Evolutionary conservation across 768 basidiomycete species (phyloP), one percentile per base, ranked within the genome.

Genomic region (Trametes maxima): DNA sequence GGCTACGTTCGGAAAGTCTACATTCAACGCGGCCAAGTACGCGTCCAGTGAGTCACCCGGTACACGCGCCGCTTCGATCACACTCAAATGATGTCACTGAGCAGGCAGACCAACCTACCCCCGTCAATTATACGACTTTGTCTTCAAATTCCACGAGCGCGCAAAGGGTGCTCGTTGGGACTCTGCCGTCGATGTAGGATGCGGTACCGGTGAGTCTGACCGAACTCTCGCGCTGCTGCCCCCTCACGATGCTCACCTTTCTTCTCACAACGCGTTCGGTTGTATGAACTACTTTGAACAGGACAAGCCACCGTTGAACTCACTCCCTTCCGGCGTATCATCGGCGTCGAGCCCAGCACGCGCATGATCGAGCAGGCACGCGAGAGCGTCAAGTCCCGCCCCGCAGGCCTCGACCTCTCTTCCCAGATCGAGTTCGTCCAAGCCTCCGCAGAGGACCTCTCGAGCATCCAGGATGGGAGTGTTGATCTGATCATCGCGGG

Each of bases 101-200:
- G 24, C 85, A 2, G 83, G 81, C 44, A 78, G 93, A 11, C 93
- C 90, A 28, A 88, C 85, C 0, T 93, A 93, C 68, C 90, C 92
- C 3, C 71, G 75, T 4, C 75, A 80, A 24, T 77, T 93, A 10
- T 92, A 83, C 70, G 82, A 89, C 24, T 75, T 81, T 43, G 75
- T 93, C 44, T 85, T 85, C 66, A 70, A 76, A 4, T 89, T 85
- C 67, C 91, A 93, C 67, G 70, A 67, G 5, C 60, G 64, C 13
- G 69, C 68, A 1, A 63, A 49, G 63, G 71, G 65, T 17, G 73
- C 73, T 2, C 64, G 69, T 54, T 89, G 84, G 81, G 78, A 83
- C 14, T 77, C 74, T 17, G 90, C 88, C 0, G 78, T 92, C 0
- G 92, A 95, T 66, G 70, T 93, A 2, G 92, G 93, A 4, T 94